These are phyloP conservation scores for Houttuynia cordata DNA, from an alignment of 164 flowering plant species.

Conservation along the genomic window DNA sequence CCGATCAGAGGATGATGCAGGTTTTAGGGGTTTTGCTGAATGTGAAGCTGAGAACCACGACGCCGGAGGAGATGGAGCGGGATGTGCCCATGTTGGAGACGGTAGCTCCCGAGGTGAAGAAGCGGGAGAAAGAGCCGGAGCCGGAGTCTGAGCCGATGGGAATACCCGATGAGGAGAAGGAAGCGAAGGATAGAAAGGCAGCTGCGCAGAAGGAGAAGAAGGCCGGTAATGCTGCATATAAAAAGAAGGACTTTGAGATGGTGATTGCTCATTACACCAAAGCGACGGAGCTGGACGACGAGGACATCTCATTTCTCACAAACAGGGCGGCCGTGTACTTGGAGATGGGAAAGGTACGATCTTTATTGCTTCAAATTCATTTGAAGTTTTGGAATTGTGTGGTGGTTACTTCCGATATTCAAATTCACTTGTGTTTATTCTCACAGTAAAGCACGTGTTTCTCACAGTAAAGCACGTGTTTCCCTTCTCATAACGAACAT, in stretches of 20 bases:
- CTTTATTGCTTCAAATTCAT: background rate
- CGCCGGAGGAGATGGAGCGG: conserved; percentile 39
- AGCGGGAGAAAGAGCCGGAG: conserved; percentile 15
- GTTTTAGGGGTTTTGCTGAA: conserved; percentile 72
- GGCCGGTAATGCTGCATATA: conserved; percentile 82
- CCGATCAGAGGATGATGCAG: conserved; percentile 86
- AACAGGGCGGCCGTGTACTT: conserved; percentile 89
- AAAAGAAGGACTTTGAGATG: conserved; percentile 90
- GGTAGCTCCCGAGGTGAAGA: conserved; percentile 2
- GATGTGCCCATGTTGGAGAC: conserved; percentile 10
- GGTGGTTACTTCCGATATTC: no score
- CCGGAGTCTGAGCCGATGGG: conserved; percentile 48
- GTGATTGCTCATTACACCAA: conserved; percentile 65
- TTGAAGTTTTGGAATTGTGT: no score
- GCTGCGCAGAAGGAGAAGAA: conserved; percentile 82
- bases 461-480: no score
- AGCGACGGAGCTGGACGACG: conserved; percentile 77
- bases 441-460: no score
- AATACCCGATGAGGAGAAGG: conserved; percentile 46
- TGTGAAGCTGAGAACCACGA: conserved; percentile 32
- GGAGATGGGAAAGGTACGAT: conserved; percentile 88
- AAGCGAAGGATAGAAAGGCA: conserved; percentile 43
- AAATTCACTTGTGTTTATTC: no score
- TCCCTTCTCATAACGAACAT: no score
- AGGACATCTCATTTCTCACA: conserved; percentile 75